phyloP scores from a whole-genome alignment of 805 yeast species.

The Candida peoriensis region DNA sequence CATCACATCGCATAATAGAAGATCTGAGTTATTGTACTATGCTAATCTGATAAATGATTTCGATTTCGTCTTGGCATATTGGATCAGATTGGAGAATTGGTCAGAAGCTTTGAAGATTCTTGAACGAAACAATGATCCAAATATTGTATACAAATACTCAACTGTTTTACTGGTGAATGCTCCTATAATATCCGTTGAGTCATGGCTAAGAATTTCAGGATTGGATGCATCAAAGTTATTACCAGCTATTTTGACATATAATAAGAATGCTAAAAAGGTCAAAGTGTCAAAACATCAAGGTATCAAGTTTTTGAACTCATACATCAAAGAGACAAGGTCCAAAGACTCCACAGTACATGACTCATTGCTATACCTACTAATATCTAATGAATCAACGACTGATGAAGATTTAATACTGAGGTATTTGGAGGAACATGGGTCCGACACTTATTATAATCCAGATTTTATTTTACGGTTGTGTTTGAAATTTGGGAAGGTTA shows the following conservation, averaged over 20 bases:
- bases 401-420: slow-evolving; percentile 45
- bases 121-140: slow-evolving; percentile 41
- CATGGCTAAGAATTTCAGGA: slow-evolving; percentile 62
- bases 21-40: slow-evolving; percentile 56
- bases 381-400: slow-evolving; percentile 29
- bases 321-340: slow-evolving; percentile 39
- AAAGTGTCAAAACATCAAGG: slow-evolving; percentile 54
- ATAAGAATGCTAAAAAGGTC: slow-evolving; percentile 39
- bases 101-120: slow-evolving; percentile 56
- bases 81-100: slow-evolving; percentile 73
- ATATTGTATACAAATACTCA: slow-evolving; percentile 60
- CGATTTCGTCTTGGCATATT: slow-evolving; percentile 61
- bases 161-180: slow-evolving; percentile 61
- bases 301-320: slow-evolving; percentile 54
- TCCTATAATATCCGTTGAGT: slow-evolving; percentile 65
- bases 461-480: slow-evolving; percentile 76
- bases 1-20: slow-evolving; percentile 59
- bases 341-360: slow-evolving; percentile 56
- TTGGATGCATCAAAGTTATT: slow-evolving; percentile 61
- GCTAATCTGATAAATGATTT: slow-evolving; percentile 67
- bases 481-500: slow-evolving; percentile 48
- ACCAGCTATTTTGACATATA: slow-evolving; percentile 72
- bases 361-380: slow-evolving; percentile 61
- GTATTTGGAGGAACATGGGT: slow-evolving; percentile 40
- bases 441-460: slow-evolving; percentile 48